Base-by-base conservation (phyloP, 2,329 filamentous ascomycete genomes). In the Ophiostoma sp. region DNA sequence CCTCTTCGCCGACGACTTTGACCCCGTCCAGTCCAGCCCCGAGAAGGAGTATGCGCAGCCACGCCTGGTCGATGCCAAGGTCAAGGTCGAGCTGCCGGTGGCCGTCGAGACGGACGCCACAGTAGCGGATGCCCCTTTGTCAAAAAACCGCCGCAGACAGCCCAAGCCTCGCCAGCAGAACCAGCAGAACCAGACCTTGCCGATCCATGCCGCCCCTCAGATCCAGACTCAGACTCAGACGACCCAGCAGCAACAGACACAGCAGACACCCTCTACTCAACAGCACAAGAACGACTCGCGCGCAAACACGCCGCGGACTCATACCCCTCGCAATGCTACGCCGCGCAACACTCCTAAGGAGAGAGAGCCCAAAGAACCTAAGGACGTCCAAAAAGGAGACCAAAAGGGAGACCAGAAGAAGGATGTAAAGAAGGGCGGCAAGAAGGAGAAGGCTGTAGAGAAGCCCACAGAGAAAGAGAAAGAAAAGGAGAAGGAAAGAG, bases 1-100 rank as follows among this genome's bases (percentile, higher is more conserved):
- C 75, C 81, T 88, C 71, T 88, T 88, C 76, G 83, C 84, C 72
- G 86, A 88, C 74, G 86, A 88, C 75, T 87, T 88, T 71, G 86
- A 88, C 76, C 85, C 85, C 8, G 81, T 87, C 68, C 70, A 69
- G 41, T 77, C 74, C 57, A 69, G n/a, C 44, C 68, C 23, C 70
- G n/a, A 65, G 17, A 65, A 65, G 62, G 35, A 17, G 13, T 62
- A 62, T 33, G 65, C 17, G n/a, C 57, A 27, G 23, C 33, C 62
- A 3, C 7, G 36, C 23, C n/a, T 39, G 6, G 35, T 44, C 39
- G 39, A 67, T 13, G 35, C 20, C 62, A 66, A 36, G 31, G 36
- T n/a, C 64, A 67, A 23, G 35, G 10, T 48, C n/a, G 57, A 52
- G 39, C 35, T 54, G 41, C 41, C 69, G 15, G 17, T 7, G 3